Evolutionary conservation across 1,284 basidiomycete species (phyloP).

Genomic region (Taiwanofungus camphoratus): DNA sequence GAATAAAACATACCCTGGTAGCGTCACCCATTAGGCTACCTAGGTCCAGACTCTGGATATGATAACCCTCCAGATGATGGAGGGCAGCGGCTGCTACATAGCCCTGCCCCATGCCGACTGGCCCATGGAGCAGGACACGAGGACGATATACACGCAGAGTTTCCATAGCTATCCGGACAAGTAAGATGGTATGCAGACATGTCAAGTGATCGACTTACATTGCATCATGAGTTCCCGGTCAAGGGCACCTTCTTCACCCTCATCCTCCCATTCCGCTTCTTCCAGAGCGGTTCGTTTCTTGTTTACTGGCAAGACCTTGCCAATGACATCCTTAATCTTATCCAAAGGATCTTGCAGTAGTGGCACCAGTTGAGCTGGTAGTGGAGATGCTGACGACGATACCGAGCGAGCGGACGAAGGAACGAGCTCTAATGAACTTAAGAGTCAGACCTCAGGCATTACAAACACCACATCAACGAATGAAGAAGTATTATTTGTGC

Average conservation of each 20-base stretch:
- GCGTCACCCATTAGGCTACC: slow-evolving; percentile 89
- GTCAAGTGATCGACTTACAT: slow-evolving; percentile 42
- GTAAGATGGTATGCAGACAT: slow-evolving; percentile 7
- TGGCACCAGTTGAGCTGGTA: slow-evolving; percentile 85
- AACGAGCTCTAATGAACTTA: slow-evolving; percentile 68
- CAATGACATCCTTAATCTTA: slow-evolving; percentile 64
- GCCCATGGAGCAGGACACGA: slow-evolving; percentile 81
- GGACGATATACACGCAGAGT: slow-evolving; percentile 89
- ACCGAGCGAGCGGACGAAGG: slow-evolving; percentile 93
- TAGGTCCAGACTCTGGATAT: slow-evolving; percentile 91
- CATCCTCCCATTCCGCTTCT: slow-evolving; percentile 90
- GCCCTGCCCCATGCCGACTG: slow-evolving; percentile 83
- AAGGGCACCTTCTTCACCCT: slow-evolving; percentile 66
- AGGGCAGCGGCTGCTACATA: slow-evolving; percentile 88
- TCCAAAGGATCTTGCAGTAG: slow-evolving; percentile 70
- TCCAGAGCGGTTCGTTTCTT: slow-evolving; percentile 82
- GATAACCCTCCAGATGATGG: slow-evolving; percentile 93
- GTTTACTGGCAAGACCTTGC: slow-evolving; percentile 63
- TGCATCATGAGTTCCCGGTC: slow-evolving; percentile 84
- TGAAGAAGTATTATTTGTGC: too few species aligned
- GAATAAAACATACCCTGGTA: slow-evolving; percentile 56
- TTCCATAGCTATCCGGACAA: slow-evolving; percentile 69
- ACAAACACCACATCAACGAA: too few species aligned
- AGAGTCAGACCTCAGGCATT: slow-evolving; percentile 9
- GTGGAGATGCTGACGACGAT: slow-evolving; percentile 76